A percentile compares a stretch with the other conserved stretches of the same genome.
These are phyloP conservation scores for Microsporum canis DNA, from an alignment of 2,329 filamentous ascomycete species.

Conservation along the genomic window DNA sequence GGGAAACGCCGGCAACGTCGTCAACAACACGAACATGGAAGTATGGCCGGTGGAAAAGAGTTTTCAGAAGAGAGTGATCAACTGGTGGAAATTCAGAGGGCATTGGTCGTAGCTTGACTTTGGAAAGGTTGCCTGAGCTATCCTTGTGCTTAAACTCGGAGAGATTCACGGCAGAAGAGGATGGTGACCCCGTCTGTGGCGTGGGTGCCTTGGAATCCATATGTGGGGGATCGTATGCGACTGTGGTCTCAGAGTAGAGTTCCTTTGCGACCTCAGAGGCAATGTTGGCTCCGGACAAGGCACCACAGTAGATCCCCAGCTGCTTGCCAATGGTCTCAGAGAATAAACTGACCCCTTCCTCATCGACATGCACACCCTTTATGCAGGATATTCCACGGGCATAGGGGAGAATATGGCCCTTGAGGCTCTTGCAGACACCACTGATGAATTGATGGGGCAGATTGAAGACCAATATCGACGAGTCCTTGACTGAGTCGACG, in stretches of 20 bases:
- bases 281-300: slow-evolving; percentile 91
- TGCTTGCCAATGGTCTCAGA: slow-evolving; percentile 87
- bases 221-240: slow-evolving; percentile 85
- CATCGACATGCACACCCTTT: slow-evolving; percentile 89
- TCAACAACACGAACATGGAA: slow-evolving; percentile 92
- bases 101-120: slow-evolving; percentile 60
- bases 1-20: slow-evolving; percentile 92
- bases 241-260: slow-evolving; percentile 94
- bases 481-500: slow-evolving; percentile 63
- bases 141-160: slow-evolving; percentile 54
- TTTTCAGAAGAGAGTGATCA: slow-evolving; percentile 70
- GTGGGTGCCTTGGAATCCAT: slow-evolving; percentile 73
- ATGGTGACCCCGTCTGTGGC: slow-evolving; percentile 43
- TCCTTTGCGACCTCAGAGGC: slow-evolving; percentile 88
- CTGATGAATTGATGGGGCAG: slow-evolving; percentile 82
- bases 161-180: slow-evolving; percentile 34
- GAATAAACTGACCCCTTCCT: slow-evolving; percentile 77
- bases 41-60: slow-evolving; percentile 88
- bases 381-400: slow-evolving; percentile 94
- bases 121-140: slow-evolving; percentile 53
- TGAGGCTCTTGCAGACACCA: slow-evolving; percentile 70
- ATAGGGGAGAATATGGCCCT: slow-evolving; percentile 81
- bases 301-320: slow-evolving; percentile 91
- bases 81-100: slow-evolving; percentile 76
- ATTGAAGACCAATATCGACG: slow-evolving; percentile 90